Conservation (phyloP, 129 eudicot genomes). For the Gnaphalium uliginosum region DNA sequence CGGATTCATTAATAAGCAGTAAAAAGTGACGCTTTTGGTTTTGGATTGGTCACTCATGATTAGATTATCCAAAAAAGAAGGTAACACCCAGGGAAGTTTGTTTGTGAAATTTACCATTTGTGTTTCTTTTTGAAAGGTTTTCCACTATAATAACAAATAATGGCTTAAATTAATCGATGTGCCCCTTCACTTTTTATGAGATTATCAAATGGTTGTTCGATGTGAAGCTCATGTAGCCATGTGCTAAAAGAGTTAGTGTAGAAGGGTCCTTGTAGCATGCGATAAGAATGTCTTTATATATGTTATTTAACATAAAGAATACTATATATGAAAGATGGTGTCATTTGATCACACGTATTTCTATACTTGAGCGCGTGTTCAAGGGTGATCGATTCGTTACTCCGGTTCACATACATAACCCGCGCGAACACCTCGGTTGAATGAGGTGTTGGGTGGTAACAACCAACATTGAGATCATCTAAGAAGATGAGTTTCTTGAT, state of each 20-base stretch:
- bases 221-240: constrained; percentile 32
- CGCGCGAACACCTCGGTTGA: too few species aligned
- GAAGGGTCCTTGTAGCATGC: background rate
- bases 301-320: too few species aligned
- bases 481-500: too few species aligned
- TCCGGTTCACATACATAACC: too few species aligned
- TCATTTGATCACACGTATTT: too few species aligned
- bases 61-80: constrained; percentile 22
- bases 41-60: constrained; percentile 15
- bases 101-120: constrained; percentile 16
- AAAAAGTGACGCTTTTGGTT: constrained; percentile 2
- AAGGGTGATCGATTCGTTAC: too few species aligned
- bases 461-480: too few species aligned
- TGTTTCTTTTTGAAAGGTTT: constrained; percentile 29
- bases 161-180: constrained; percentile 26
- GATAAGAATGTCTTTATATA: background rate
- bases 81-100: constrained; percentile 33
- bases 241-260: constrained; percentile 12
- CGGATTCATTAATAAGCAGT: constrained; percentile 6
- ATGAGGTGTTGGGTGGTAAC: too few species aligned
- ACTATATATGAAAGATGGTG: too few species aligned
- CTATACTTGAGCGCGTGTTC: too few species aligned
- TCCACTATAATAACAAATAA: constrained; percentile 27
- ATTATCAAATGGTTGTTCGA: constrained; percentile 20
- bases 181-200: constrained; percentile 23